These are phyloP conservation scores for Lenwebbia sp. DNA, from an alignment of 345 rosid species.

Conservation along the genomic window DNA sequence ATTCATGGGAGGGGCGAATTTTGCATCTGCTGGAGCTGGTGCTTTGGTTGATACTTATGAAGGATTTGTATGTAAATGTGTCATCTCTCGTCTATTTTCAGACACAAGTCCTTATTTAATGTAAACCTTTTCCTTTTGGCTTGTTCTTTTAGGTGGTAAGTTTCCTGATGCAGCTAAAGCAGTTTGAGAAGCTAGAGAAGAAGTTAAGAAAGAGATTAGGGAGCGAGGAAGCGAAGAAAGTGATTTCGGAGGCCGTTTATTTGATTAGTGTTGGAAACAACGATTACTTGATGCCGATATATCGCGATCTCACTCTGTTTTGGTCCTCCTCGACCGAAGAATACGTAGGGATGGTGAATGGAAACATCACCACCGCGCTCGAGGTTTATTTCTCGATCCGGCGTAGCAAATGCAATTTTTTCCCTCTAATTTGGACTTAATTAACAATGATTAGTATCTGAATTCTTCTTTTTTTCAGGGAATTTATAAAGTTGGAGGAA, in stretches of 20 bases:
- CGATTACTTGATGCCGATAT: background rate
- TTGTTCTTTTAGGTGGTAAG: background rate
- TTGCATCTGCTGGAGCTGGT: constrained; percentile 45
- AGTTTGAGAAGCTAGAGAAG: constrained; percentile 1
- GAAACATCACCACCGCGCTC: constrained; percentile 3
- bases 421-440: background rate
- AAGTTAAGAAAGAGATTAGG: background rate
- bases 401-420: background rate
- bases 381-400: background rate
- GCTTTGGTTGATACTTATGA: constrained; percentile 22
- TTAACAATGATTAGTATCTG: background rate
- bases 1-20: constrained; percentile 17
- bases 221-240: background rate
- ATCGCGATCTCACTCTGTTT: background rate
- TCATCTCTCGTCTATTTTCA: background rate
- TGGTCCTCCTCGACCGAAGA: background rate
- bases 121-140: background rate
- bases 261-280: background rate
- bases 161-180: background rate
- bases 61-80: constrained; percentile 16
- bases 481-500: background rate
- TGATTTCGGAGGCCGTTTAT: background rate
- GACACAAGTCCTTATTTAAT: background rate
- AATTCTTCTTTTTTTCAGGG: background rate
- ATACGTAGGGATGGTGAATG: background rate